Conservation (phyloP, 2,329 filamentous ascomycete species). For the Penicillium frequentans region DNA sequence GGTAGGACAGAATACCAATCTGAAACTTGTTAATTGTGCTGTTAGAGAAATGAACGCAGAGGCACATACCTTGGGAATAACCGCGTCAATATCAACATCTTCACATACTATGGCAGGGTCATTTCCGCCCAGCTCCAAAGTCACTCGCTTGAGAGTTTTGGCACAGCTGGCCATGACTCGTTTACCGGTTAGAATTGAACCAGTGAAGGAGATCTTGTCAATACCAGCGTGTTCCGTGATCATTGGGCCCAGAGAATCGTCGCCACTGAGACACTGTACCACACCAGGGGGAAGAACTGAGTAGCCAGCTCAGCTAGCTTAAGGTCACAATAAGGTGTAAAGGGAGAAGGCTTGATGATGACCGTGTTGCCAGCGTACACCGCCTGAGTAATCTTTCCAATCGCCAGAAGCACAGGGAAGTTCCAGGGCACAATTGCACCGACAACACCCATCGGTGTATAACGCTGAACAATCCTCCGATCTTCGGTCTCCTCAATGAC, state of each 20-base stretch:
- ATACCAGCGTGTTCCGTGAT: conserved; percentile 57
- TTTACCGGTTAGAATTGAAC: conserved; percentile 54
- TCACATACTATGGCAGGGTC: conserved; percentile 56
- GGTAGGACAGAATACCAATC: conserved; percentile 51
- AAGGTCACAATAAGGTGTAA: conserved; percentile 55
- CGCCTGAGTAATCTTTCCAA: conserved; percentile 53
- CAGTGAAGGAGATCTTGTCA: conserved; percentile 61
- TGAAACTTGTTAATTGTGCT: conserved; percentile 4
- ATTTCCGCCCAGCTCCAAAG: conserved; percentile 57
- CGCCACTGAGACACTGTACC: conserved; percentile 56
- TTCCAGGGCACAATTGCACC: conserved; percentile 64
- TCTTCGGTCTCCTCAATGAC: conserved; percentile 50
- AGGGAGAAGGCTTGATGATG: conserved; percentile 55
- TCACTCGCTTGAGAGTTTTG: conserved; percentile 55
- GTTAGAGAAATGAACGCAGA: too few relatives aligned
- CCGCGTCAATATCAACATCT: conserved; percentile 52
- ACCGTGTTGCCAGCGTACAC: conserved; percentile 56
- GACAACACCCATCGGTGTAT: conserved; percentile 42
- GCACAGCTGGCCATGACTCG: conserved; percentile 52
- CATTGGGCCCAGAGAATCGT: conserved; percentile 54
- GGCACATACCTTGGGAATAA: conserved; percentile 38
- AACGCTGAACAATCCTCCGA: conserved; percentile 32
- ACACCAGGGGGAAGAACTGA: conserved; percentile 57
- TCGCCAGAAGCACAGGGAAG: conserved; percentile 45
- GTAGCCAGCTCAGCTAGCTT: conserved; percentile 55